Evolutionary conservation across 2,329 filamentous ascomycete species (phyloP), one percentile per base, ranked within the genome.

Genomic region (Talaromyces sp.): DNA sequence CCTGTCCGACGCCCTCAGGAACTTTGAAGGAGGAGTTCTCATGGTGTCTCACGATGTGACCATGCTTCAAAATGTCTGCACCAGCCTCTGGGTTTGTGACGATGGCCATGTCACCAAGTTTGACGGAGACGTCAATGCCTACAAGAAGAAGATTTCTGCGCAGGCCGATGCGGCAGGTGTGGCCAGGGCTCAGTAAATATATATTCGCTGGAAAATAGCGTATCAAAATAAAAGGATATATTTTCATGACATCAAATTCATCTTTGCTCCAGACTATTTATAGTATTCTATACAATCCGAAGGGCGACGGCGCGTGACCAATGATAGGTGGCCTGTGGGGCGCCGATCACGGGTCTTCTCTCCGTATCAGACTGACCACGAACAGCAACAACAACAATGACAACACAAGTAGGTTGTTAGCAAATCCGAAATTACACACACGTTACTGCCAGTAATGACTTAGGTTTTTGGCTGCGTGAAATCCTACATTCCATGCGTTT

Each of bases 11-110:
- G 95, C 95, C 17, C 81, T 99, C 68, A 84, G 87, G 68, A 85
- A 88, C 66, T 99, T 98, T 80, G 85, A 96, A 78, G 95, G 95
- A 64, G 95, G 95, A 75, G 93, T 99, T 60, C 81, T 99, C 70
- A 98, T 99, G 92, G 95, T 99, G 61, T 96, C 91, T 72, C 95
- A 99, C 89, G 95, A 99, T 74, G 95, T 99, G 59, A 98, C 95
- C 0, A 97, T 99, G 92, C 77, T 99, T 76, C 92, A 96, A 81
- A 96, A 90, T 58, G 95, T 99, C 42, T 99, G 95, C 78, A 95
- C 83, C 57, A 95, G 88, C 73, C 79, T 99, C 71, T 99, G 95
- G 95, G 93, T 99, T 65, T 99, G 95, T 72, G 95, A 99, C 75
- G 83, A 89, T 62, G 95, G 95, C 10, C 95, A 89, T 1, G 93